Conservation (phyloP, 352 stramenopile species). For the Albugo laibachii region DNA sequence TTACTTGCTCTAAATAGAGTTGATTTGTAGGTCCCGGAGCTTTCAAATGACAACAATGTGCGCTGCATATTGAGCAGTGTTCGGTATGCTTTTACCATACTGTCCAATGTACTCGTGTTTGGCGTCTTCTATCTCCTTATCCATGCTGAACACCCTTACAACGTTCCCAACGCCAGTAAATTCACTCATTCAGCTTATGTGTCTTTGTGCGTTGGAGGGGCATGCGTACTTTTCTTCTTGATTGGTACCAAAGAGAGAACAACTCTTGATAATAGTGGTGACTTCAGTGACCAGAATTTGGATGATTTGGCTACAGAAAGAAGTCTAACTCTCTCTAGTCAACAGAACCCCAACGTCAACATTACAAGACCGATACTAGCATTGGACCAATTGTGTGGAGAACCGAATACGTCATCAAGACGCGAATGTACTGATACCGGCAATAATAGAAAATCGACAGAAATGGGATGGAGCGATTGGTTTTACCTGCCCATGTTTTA, state of each 20-base stretch:
- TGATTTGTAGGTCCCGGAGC: slow-evolving; percentile 31
- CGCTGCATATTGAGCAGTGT: slow-evolving; percentile 65
- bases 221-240: slow-evolving; percentile 44
- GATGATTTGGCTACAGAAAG: neutral
- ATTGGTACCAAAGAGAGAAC: slow-evolving; percentile 40
- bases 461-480: slow-evolving; percentile 57
- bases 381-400: neutral
- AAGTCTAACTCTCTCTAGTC: neutral
- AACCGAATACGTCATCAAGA: neutral
- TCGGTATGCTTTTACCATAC: slow-evolving; percentile 68
- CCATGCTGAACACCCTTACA: slow-evolving; percentile 27
- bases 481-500: slow-evolving; percentile 72
- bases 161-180: slow-evolving; percentile 44
- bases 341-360: slow-evolving; percentile 4
- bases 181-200: slow-evolving; percentile 60
- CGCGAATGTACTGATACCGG: neutral
- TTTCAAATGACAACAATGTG: slow-evolving; percentile 57
- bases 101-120: slow-evolving; percentile 77
- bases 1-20: neutral
- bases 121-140: slow-evolving; percentile 56
- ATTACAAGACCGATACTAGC: slow-evolving; percentile 8
- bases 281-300: slow-evolving; percentile 4
- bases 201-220: slow-evolving; percentile 38
- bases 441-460: neutral
- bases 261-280: slow-evolving; percentile 3